Conservation (phyloP, 176 grass and related monocot genomes). For the Hyparrhenia diplandra region DNA sequence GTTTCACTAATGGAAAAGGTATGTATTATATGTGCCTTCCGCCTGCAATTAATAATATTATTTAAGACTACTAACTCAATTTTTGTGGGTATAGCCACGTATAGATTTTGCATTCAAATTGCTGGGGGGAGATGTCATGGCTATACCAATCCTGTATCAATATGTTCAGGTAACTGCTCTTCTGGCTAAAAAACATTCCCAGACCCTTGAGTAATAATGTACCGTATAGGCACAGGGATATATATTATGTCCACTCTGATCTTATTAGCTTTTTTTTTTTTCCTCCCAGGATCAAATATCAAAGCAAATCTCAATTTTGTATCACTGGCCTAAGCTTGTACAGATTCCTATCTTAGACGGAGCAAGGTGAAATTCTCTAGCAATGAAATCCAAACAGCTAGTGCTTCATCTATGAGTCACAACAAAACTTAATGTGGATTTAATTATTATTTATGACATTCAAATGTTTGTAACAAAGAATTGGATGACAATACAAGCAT, state of each 20-base stretch:
- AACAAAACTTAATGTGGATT: not conserved
- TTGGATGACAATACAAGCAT: not conserved
- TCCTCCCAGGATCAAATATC: conserved; percentile 63
- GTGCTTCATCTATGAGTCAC: not conserved
- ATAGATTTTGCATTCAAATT: conserved; percentile 86
- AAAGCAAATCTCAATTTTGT: conserved; percentile 75
- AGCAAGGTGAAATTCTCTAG: conserved; percentile 59
- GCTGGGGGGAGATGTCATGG: conserved; percentile 95
- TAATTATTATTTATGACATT: not conserved
- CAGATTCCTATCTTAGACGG: conserved; percentile 84
- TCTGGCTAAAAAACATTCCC: not conserved
- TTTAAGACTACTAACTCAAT: conserved; percentile 13
- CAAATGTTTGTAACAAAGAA: not conserved
- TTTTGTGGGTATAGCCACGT: conserved; percentile 49
- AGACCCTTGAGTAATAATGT: not conserved
- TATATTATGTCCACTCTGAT: not conserved
- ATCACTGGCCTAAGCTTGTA: conserved; percentile 85
- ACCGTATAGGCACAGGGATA: not conserved
- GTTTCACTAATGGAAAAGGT: conserved; percentile 94
- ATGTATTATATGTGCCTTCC: not conserved
- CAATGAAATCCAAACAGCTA: not conserved
- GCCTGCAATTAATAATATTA: not conserved
- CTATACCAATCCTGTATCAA: conserved; percentile 72
- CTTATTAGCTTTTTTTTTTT: conserved; percentile 22
- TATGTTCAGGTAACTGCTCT: conserved; percentile 61